Conservation (phyloP, 768 basidiomycete genomes). For the Hericium erinaceus region DNA sequence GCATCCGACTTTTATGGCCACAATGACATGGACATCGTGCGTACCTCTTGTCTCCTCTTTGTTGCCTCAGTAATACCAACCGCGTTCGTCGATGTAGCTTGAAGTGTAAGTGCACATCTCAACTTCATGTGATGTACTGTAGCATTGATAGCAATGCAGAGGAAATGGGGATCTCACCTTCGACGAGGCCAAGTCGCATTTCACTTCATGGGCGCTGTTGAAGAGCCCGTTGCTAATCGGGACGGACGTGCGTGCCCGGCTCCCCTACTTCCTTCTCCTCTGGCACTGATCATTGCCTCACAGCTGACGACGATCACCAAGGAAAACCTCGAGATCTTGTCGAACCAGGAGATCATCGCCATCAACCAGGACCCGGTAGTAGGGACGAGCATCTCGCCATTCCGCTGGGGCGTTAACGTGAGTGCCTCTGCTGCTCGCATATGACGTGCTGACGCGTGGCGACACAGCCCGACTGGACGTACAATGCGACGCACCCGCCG, state of each 20-base stretch:
- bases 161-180: constrained; percentile 54
- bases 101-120: constrained; percentile 36
- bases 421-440: constrained; percentile 14
- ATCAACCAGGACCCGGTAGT: constrained; percentile 61
- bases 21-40: constrained; percentile 62
- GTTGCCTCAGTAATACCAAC: not conserved
- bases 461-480: constrained; percentile 28
- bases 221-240: constrained; percentile 61
- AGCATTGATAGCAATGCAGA: constrained; percentile 21
- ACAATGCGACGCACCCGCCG: constrained; percentile 44
- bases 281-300: not conserved
- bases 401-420: constrained; percentile 62
- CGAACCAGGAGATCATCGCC: constrained; percentile 54
- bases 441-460: not conserved
- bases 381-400: constrained; percentile 54
- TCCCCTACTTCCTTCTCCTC: too few relatives aligned
- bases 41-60: constrained; percentile 1
- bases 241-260: constrained; percentile 45
- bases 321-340: constrained; percentile 46
- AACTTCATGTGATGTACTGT: not conserved
- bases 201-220: constrained; percentile 66
- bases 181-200: constrained; percentile 62
- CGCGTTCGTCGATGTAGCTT: constrained; percentile 27
- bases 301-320: constrained; percentile 44
- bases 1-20: constrained; percentile 60